Evolutionary conservation across 805 yeast species (phyloP), one percentile per base, ranked within the genome.

Genomic region (Phaffomyces thermotolerans): DNA sequence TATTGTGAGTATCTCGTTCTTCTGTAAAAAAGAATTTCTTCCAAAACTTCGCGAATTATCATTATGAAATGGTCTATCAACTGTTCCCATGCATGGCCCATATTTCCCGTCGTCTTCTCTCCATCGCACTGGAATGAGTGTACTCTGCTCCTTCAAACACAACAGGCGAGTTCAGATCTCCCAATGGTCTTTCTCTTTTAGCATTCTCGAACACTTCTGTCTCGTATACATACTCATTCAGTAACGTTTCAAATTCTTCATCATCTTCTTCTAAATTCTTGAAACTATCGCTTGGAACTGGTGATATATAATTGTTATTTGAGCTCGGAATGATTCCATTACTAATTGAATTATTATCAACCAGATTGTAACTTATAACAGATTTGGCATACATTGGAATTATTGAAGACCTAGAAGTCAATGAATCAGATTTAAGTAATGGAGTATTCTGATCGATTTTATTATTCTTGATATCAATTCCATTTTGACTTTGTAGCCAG

Each of bases 401-500:
- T 8, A 56, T 52, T 3, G 59, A 54, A 1, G 58, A 50, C 13
- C 45, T 45, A 4, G 59, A 51, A 2, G 48, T 42, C 6, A 53
- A 47, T 1, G 61, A 57, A n/a, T 44, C 46, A 1, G 58, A 27
- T 22, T 56, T 42, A 18, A 53, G 24, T 17, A 57, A 36, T 27
- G 56, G 56, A 0, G 56, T 50, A 34, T 46, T 47, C 13, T 44
- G 36, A 36, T 50, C 43, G 29, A 36, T 27, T 13, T 13, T 20
- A 14, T 4, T 4, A 6, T 15, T 17, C 8, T 20, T 17, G 8
- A 20, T 34, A 24, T 27, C 36, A 22, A 23, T 27, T 8, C 47
- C 44, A 4, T 44, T 30, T 3, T 34, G 17, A 12, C 34, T 12
- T 17, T 34, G 37, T 14, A 58, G 36, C 98, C 98, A 93, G 61